These are phyloP conservation scores for Calonectria henricotiae DNA, from an alignment of 2,329 filamentous ascomycete genomes.

Conservation along the genomic window DNA sequence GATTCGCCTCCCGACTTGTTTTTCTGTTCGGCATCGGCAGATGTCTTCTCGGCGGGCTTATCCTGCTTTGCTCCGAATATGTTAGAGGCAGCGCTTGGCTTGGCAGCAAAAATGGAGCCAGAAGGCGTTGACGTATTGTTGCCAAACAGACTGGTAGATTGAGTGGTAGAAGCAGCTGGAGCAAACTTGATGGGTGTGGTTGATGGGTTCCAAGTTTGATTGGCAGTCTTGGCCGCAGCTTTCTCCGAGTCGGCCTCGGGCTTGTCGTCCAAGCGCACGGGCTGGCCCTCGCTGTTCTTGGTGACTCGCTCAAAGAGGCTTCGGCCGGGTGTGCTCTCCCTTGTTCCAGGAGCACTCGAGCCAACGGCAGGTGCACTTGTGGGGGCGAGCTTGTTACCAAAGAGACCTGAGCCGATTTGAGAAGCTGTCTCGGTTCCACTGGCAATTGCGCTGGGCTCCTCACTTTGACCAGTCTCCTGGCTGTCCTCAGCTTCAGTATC, in stretches of 20 bases:
- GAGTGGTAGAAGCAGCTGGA: conserved; percentile 53
- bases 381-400: conserved; percentile 55
- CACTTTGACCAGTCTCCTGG: conserved; percentile 63
- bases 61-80: conserved; percentile 59
- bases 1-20: conserved; percentile 61
- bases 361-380: conserved; percentile 47
- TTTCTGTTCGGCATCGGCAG: conserved; percentile 49
- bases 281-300: conserved; percentile 67
- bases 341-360: conserved; percentile 62
- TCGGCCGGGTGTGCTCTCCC: conserved; percentile 64
- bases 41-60: conserved; percentile 52
- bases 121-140: conserved; percentile 51
- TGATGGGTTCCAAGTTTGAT: conserved; percentile 64
- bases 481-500: conserved; percentile 63
- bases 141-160: conserved; percentile 57
- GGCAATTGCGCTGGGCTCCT: conserved; percentile 62
- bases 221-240: conserved; percentile 53
- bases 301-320: conserved; percentile 73
- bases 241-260: conserved; percentile 47
- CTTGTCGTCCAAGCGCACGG: conserved; percentile 61
- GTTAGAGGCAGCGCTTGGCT: conserved; percentile 57
- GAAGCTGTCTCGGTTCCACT: conserved; percentile 62
- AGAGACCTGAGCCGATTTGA: conserved; percentile 50
- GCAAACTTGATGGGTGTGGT: conserved; percentile 72
- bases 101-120: conserved; percentile 59